Base-by-base conservation (phyloP, 345 rosid genomes). In the Eucalyptus globulus region DNA sequence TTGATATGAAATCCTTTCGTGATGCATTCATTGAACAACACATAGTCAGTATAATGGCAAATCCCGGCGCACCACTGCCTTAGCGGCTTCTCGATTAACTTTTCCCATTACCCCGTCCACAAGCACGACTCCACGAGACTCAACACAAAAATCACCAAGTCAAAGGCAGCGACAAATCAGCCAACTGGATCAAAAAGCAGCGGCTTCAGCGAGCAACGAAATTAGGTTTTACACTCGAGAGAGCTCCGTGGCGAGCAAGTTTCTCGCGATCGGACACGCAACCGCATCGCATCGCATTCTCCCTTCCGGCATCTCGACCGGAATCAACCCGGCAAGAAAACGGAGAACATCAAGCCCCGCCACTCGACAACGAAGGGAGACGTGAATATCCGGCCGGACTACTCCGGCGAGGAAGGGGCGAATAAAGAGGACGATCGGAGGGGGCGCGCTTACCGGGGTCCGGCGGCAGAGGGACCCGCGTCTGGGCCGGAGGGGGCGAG, bases 381-480 rank as follows among this genome's bases (percentile, higher is more conserved):
- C 14, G 54, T 0, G 37, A 76, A 40, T 11, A 22, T 76, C 47
- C 83, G 49, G 87, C 87, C 51, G 54, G 56, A 49, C 1, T 17
- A 62, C 69, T 27, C 34, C 87, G 87, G 87, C 87, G 54, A 50
- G 29, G 45, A 53, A 15, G 47, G 49, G 65, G 31, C 31, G 60
- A 54, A 60, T 87, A n/a, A 12, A 2, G 26, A 6, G 51, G n/a
- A 86, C 34, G 44, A 53, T 51, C 26, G 49, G 53, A 40, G 67
- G 44, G 54, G 31, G 0, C 53, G 80, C 86, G 80, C 87, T 89
- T 89, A 89, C 90, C 90, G 56, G 88, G 90, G 87, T 89, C 90
- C 51, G 90, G 87, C 11, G 88, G 86, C 24, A 72, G 86, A 69
- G 90, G 86, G 56, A 87, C 83, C 86, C 76, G 86, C 49, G 88